Evolutionary conservation across 2,329 filamentous ascomycete genomes (phyloP), one percentile per base, ranked within the genome.

Genomic region (Samsoniella hepiali): DNA sequence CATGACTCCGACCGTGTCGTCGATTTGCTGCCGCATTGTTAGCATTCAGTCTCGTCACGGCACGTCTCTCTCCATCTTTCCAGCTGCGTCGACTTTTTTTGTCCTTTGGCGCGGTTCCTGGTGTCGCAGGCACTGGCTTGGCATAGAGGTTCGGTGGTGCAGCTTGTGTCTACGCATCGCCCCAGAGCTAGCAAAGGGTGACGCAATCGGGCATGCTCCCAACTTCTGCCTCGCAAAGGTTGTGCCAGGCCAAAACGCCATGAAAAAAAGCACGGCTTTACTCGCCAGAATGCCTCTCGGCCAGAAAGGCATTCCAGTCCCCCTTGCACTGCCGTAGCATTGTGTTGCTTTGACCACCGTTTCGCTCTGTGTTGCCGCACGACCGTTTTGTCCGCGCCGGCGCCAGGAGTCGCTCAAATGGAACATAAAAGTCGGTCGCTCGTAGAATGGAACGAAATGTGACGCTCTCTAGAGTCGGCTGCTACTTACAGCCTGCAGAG

Each of bases 1-100:
- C 94, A 99, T 97, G 69, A 95, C 91, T 74, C 89, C 89, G 72
- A 97, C 92, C 58, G 94, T 97, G 74, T 93, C 91, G 77, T 98
- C 90, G 78, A 99, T 97, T 96, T 98, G 91, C 95, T 99, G 76
- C 34, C 51, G 2, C 40, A 50, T 58, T 57, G 65, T 69, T 63
- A 72, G 69, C 64, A 66, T 56, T 60, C 32, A 11, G 3, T n/a
- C 4, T 34, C 7, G 34, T n/a, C 22, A 6, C n/a, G 8, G 13
- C 22, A 29, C 10, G 17, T 7, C 11, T 15, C 29, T 22, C 34
- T 45, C 31, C 47, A 5, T 51, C 11, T 9, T 9, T 53, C 3
- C 8, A 27, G 2, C 47, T n/a, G 34, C 45, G 22, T 36, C 17
- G 45, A 42, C n/a, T 15, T 7, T 47, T 34, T 55, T 38, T 13